Evolutionary conservation across 75 land plant genomes (phyloP).

Genomic region (Cupressus sempervirens): DNA sequence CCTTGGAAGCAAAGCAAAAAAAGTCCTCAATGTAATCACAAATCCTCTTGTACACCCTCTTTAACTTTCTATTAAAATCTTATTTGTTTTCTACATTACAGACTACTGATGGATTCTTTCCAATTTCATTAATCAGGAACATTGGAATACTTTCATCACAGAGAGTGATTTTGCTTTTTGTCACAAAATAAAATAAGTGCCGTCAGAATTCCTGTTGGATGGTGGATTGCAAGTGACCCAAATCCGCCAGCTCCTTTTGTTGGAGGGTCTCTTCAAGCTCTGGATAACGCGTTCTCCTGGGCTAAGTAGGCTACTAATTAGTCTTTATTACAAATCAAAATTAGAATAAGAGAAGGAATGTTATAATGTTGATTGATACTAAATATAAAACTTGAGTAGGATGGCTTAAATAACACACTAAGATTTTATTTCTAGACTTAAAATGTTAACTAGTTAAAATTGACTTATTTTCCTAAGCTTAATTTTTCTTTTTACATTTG

Average conservation of each 20-base stretch:
- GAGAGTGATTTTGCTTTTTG: constrained; percentile 64
- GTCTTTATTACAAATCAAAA: too few relatives aligned
- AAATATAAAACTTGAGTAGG: too few relatives aligned
- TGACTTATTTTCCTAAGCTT: too few relatives aligned
- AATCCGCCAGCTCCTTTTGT: constrained; percentile 64
- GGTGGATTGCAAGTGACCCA: constrained; percentile 76
- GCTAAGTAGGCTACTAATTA: constrained; percentile 43
- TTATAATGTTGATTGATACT: too few relatives aligned
- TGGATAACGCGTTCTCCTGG: constrained; percentile 84
- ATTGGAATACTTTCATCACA: constrained; percentile 42
- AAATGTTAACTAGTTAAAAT: too few relatives aligned
- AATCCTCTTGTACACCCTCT: too few relatives aligned
- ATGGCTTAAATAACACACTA: too few relatives aligned
- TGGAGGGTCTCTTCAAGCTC: constrained; percentile 66
- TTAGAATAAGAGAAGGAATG: too few relatives aligned
- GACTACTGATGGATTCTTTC: not conserved
- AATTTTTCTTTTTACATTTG: too few relatives aligned
- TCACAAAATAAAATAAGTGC: constrained; percentile 12
- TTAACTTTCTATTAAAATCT: not conserved
- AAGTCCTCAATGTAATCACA: constrained; percentile 23
- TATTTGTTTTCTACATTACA: not conserved
- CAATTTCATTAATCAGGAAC: constrained; percentile 16
- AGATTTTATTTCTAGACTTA: too few relatives aligned
- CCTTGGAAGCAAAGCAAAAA: constrained; percentile 24
- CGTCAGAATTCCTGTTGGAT: constrained; percentile 86